These are phyloP conservation scores for Eruca vesicaria DNA, from an alignment of 441 rosid species.

Conservation along the genomic window DNA sequence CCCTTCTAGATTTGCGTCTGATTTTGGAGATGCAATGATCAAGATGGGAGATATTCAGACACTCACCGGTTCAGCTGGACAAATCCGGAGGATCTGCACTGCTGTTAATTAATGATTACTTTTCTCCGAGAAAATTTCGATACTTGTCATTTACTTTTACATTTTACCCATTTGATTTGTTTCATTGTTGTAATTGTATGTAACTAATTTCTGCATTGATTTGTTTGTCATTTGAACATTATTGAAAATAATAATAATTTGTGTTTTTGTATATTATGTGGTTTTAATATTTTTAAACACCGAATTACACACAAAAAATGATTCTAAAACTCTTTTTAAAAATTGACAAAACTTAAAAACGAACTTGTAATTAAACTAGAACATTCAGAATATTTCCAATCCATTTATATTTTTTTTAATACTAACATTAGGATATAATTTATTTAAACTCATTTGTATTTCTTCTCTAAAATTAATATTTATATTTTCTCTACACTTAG, in stretches of 20 bases:
- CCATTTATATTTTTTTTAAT: not conserved
- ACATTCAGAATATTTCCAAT: not conserved
- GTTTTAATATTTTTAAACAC: not conserved
- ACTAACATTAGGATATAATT: too few species aligned
- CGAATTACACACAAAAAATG: not conserved
- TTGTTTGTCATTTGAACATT: conserved; percentile 10
- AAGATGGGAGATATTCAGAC: conserved; percentile 60
- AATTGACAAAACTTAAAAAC: too few species aligned
- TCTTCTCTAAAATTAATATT: too few species aligned
- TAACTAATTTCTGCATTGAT: conserved; percentile 3
- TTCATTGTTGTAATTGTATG: conserved; percentile 22
- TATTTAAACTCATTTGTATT: too few species aligned
- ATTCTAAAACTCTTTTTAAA: too few species aligned
- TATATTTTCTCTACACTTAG: too few species aligned
- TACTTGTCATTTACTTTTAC: conserved; percentile 2
- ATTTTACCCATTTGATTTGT: not conserved
- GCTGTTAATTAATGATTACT: conserved; percentile 33
- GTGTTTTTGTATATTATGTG: not conserved
- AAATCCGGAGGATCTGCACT: conserved; percentile 44
- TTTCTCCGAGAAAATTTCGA: not conserved
- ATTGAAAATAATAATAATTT: not conserved
- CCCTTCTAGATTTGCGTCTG: conserved; percentile 42
- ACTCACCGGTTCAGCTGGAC: conserved; percentile 41
- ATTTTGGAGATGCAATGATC: conserved; percentile 57
- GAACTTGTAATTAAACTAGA: not conserved